These are phyloP conservation scores for Takakia lepidozioides DNA, from an alignment of 225 moss, liverwort and hornwort genomes.

Conservation along the genomic window DNA sequence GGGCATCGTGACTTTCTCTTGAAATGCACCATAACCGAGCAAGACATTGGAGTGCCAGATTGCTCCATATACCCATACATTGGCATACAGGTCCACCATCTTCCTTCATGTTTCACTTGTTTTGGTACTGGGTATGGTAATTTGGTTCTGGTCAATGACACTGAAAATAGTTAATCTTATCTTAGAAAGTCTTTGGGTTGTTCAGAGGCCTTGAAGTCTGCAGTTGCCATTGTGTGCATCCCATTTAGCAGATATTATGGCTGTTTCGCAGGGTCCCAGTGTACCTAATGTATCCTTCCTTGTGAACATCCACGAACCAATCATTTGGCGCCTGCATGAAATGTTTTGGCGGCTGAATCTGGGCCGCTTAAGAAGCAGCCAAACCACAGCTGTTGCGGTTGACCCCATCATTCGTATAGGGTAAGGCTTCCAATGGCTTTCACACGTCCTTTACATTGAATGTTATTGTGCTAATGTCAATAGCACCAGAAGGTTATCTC, in stretches of 20 bases:
- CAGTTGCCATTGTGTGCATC: too few relatives aligned
- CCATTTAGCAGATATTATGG: too few relatives aligned
- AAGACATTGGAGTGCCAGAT: conserved; percentile 73
- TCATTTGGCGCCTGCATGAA: conserved; percentile 94
- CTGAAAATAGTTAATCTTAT: not conserved
- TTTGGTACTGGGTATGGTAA: not conserved
- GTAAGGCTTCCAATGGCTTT: conserved; percentile 26
- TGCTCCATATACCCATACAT: conserved; percentile 78
- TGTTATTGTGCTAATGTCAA: too few relatives aligned
- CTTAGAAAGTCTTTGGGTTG: not conserved
- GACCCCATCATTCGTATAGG: conserved; percentile 90
- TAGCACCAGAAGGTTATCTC: too few relatives aligned
- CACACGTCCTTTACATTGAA: too few relatives aligned
- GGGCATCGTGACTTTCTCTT: conserved; percentile 67
- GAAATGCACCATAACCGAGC: conserved; percentile 79
- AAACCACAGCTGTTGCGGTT: conserved; percentile 91
- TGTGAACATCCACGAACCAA: conserved; percentile 88
- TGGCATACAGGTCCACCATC: conserved; percentile 66
- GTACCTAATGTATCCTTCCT: conserved; percentile 66
- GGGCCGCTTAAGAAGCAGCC: conserved; percentile 73
- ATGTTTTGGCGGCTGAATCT: conserved; percentile 79
- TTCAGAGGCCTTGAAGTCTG: not conserved
- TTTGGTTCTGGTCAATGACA: not conserved
- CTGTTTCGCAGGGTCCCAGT: conserved; percentile 68
- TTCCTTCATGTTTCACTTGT: not conserved